Evolutionary conservation across 2,329 filamentous ascomycete species (phyloP).

Genomic region (Pleoardoris graminearum): DNA sequence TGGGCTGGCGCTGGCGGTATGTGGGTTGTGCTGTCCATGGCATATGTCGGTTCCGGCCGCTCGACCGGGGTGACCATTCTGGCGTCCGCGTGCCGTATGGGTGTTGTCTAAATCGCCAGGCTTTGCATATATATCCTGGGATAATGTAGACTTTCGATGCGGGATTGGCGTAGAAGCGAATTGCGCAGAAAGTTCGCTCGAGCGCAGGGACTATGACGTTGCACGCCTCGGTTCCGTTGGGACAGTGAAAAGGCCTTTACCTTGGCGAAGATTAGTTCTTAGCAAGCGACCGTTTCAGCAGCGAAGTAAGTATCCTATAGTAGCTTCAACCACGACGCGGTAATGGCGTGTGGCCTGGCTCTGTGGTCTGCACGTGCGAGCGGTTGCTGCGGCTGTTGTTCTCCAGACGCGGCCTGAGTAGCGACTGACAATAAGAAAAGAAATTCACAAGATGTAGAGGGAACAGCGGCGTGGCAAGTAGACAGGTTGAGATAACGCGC

Average conservation of each 20-base stretch:
- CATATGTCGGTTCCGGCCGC: constrained; percentile 42
- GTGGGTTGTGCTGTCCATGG: constrained; percentile 34
- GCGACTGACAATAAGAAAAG: constrained; percentile 2
- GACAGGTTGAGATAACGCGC: neutral
- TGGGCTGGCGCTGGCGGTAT: constrained; percentile 1
- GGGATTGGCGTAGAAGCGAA: no score
- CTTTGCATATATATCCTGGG: no score
- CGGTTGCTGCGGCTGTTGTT: no score
- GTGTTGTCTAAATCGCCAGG: neutral
- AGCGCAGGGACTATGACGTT: constrained; percentile 1
- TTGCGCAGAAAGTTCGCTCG: neutral
- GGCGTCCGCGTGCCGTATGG: constrained; percentile 6
- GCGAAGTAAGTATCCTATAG: no score
- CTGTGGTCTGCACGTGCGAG: no score
- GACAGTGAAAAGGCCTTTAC: neutral
- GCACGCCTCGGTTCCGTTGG: constrained; percentile 1
- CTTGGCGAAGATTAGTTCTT: no score
- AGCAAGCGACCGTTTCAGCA: no score
- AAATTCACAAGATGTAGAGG: neutral
- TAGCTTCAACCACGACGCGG: no score
- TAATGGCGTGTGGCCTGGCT: no score
- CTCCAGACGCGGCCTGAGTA: no score
- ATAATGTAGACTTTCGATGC: neutral
- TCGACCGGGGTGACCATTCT: constrained; percentile 44
- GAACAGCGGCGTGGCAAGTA: no score